Conservation (phyloP, 179 eudicot genomes). For the Silene coronaria region DNA sequence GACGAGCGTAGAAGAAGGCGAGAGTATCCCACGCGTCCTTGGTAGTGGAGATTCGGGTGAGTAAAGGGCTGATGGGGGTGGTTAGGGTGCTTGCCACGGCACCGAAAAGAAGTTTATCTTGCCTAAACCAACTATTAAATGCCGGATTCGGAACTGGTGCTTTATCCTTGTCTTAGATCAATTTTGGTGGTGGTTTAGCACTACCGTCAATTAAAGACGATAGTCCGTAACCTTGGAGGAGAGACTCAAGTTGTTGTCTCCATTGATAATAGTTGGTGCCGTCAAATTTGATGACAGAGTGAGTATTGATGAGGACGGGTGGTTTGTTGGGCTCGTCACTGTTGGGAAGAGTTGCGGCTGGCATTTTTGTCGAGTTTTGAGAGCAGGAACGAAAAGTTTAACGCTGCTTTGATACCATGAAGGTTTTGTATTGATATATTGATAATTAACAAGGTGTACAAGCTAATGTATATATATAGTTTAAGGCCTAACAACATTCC, state of each 20-base stretch:
- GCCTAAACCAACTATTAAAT: neutral
- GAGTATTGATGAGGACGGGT: neutral
- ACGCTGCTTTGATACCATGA: no score
- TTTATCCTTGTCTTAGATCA: neutral
- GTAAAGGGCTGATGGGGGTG: neutral
- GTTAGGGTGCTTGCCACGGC: neutral
- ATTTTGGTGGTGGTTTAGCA: neutral
- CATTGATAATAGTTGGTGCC: neutral
- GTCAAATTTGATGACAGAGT: neutral
- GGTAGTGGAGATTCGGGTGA: neutral
- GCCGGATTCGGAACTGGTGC: neutral
- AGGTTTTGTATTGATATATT: no score
- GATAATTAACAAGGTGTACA: no score
- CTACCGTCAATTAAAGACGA: neutral
- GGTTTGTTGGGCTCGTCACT: neutral
- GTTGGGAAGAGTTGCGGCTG: no score
- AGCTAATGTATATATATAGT: no score
- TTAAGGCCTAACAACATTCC: no score
- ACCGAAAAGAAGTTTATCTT: neutral
- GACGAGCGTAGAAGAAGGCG: neutral
- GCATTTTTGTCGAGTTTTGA: no score
- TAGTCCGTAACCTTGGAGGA: neutral
- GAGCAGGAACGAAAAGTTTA: no score
- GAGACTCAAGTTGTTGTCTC: neutral
- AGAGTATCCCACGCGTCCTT: constrained; percentile 13